These are phyloP conservation scores for Lentinula sp. DNA, from an alignment of 768 basidiomycete species.

Conservation along the genomic window DNA sequence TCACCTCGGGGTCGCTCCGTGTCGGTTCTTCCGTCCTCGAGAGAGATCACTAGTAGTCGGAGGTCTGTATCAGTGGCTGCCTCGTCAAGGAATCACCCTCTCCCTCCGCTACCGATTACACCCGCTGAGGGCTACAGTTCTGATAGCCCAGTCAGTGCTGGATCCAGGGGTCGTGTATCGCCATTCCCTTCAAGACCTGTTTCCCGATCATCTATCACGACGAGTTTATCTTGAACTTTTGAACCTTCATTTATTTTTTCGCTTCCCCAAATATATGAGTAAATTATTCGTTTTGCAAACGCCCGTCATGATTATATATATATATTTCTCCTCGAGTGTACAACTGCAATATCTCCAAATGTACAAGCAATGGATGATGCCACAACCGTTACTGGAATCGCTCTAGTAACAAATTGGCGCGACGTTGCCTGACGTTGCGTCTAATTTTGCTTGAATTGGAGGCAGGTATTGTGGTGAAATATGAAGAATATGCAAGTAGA, in stretches of 20 bases:
- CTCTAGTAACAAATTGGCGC: not conserved
- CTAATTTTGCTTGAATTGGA: not conserved
- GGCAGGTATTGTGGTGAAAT: not conserved
- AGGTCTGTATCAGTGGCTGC: not conserved
- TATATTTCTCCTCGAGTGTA: no score
- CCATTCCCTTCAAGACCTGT: constrained; percentile 4
- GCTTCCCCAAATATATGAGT: not conserved
- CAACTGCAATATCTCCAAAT: not conserved
- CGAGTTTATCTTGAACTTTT: not conserved
- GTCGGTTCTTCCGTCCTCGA: not conserved
- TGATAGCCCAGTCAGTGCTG: not conserved
- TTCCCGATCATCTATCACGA: not conserved
- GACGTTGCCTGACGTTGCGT: no score
- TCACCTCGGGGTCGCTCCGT: not conserved
- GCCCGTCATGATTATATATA: not conserved
- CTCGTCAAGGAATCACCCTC: not conserved
- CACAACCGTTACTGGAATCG: no score
- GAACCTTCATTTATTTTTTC: not conserved
- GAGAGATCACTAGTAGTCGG: not conserved
- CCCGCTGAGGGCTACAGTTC: not conserved
- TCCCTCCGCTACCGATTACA: not conserved
- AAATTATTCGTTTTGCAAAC: not conserved
- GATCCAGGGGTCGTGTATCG: not conserved
- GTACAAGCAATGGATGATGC: not conserved
- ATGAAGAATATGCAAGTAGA: not conserved